These are phyloP conservation scores for Rachicladosporium sp. DNA, from an alignment of 2,329 filamentous ascomycete genomes.

Conservation along the genomic window DNA sequence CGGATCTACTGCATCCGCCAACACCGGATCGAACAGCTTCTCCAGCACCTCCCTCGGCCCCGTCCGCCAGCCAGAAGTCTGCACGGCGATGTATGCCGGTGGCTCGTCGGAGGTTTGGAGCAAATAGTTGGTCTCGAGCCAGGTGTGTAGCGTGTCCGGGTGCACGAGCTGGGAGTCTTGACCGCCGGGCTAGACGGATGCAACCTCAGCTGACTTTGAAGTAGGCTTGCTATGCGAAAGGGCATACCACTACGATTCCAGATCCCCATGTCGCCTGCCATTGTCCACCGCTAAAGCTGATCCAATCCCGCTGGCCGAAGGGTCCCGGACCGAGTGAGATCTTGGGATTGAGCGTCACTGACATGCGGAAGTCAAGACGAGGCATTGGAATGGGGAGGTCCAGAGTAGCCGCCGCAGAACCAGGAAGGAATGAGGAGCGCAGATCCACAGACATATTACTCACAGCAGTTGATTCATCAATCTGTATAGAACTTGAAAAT, in stretches of 20 bases:
- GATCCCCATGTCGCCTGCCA: constrained; percentile 42
- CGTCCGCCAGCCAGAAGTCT: constrained; percentile 11
- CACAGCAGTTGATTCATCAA: too few relatives aligned
- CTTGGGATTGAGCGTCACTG: constrained; percentile 39
- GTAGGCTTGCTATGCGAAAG: too few relatives aligned
- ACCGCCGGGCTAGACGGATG: constrained; percentile 18
- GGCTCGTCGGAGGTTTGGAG: constrained; percentile 8
- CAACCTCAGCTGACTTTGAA: too few relatives aligned
- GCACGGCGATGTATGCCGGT: constrained; percentile 10
- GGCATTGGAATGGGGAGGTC: constrained; percentile 32
- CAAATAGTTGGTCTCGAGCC: constrained; percentile 9
- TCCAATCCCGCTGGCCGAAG: constrained; percentile 40
- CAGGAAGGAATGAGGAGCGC: too few relatives aligned
- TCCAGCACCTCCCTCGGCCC: constrained; percentile 9
- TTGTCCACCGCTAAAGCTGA: constrained; percentile 38
- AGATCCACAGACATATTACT: too few relatives aligned
- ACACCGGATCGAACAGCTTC: constrained; percentile 8
- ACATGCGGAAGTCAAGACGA: constrained; percentile 42
- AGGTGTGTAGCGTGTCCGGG: constrained; percentile 7
- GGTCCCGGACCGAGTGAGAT: constrained; percentile 34
- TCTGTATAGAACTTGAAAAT: too few relatives aligned
- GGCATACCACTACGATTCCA: constrained; percentile 23
- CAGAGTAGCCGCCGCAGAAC: constrained; percentile 4
- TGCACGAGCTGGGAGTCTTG: constrained; percentile 11
- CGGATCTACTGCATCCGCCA: constrained; percentile 8